Percentiles rank a stretch among this genome's conserved stretches.
These are phyloP conservation scores for Blastobotrys mokoenaii DNA, from an alignment of 805 yeast genomes.

Conservation along the genomic window DNA sequence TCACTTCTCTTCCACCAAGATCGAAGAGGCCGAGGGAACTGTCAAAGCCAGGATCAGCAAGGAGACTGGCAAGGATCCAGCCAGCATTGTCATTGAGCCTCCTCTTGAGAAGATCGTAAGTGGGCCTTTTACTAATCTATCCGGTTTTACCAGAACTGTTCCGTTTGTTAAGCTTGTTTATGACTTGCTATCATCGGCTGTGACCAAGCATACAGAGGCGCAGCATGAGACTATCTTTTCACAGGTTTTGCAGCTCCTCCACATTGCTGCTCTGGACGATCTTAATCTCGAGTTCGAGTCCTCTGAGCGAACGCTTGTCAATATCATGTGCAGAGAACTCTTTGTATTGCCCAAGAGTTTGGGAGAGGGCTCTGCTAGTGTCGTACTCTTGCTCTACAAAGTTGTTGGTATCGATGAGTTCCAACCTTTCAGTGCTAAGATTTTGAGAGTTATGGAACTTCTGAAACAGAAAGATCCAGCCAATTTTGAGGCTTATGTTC, in stretches of 20 bases:
- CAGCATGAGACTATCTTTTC: conserved; percentile 53
- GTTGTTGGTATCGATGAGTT: conserved; percentile 8
- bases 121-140: conserved; percentile 27
- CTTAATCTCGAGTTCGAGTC: conserved; percentile 18
- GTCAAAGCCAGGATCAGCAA: conserved; percentile 44
- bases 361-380: not conserved
- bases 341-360: not conserved
- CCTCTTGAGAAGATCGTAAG: conserved; percentile 24
- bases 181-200: conserved; percentile 9
- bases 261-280: conserved; percentile 45
- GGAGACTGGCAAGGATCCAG: conserved; percentile 30
- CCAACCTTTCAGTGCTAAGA: conserved; percentile 9
- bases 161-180: conserved; percentile 21
- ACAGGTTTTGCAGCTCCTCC: conserved; percentile 57
- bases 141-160: conserved; percentile 20
- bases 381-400: conserved; percentile 6
- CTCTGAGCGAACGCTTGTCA: conserved; percentile 3
- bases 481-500: not conserved
- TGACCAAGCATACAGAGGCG: conserved; percentile 26
- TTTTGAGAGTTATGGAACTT: conserved; percentile 11
- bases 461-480: conserved; percentile 15
- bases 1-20: conserved; percentile 65
- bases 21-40: conserved; percentile 73
- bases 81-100: conserved; percentile 54
- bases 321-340: conserved; percentile 4